Evolutionary conservation across 345 rosid species (phyloP), one percentile per base, ranked within the genome.

Genomic region (Moricandia moricandioides): DNA sequence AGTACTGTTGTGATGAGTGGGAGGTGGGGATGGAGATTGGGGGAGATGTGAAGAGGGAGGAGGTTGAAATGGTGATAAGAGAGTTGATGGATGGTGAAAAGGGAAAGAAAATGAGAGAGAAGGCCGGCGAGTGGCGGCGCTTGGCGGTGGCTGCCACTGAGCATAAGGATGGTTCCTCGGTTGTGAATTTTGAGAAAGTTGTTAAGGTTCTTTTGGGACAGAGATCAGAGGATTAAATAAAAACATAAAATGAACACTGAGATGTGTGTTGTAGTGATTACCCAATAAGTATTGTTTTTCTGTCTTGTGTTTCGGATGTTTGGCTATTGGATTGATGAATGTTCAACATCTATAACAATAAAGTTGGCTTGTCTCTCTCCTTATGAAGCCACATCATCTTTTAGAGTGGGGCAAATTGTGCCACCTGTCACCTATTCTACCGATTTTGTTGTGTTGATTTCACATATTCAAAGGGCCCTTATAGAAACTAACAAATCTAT

Each of bases 61-160:
- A 83, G 62, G 78, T 87, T 43, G 93, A 85, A 57, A 65, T 17
- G 43, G 82, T 81, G 5, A 83, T 88, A 18, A 82, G 80, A 62
- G 88, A 85, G 73, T 9, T 85, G 8, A 87, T 83, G 83, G 84
- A 77, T 16, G 89, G 88, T 14, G 83, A 83, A 26, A 77, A 72
- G 26, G 87, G 91, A 6, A 80, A 77, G 62, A 80, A 79, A 74
- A 88, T 85, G 89, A 87, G 81, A 73, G 47, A 56, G 69, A 85
- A 78, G 70, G 86, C 82, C 6, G 1, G 35, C 21, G 87, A 83
- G 34, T 89, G 88, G 88, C 72, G 78, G 69, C 67, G 34, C 58
- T 51, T 49, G 75, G 87, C 85, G 0, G 64, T 57, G 43, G 78
- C 65, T 13, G 77, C 84, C 16, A 69, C 34, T 1, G 60, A 62